Evolutionary conservation across 345 rosid species (phyloP), one percentile per base, ranked within the genome.

Genomic region (Dipteronia sinensis): DNA sequence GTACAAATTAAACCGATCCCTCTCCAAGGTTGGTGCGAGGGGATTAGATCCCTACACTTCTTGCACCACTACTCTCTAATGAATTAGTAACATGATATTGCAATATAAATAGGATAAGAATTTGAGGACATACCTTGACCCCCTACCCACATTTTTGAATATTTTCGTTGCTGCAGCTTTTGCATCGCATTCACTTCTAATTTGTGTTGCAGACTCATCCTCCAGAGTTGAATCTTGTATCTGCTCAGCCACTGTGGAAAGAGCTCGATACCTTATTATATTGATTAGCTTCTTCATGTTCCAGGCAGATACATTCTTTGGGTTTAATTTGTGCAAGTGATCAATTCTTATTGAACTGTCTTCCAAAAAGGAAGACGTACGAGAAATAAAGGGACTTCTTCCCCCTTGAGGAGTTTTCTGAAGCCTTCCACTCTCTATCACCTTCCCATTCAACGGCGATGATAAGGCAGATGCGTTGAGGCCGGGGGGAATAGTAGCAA

Each of bases 261-360:
- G 88, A 2, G 88, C 79, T 9, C 94, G 96, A 51, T 90, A 85
- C 67, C 91, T 82, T 25, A 95, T 86, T 1, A 88, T 88, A 46
- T 92, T 92, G 79, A 90, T 92, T 82, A 95, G 69, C 80, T 91
- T 84, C 83, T 93, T 95, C 99, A 95, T 95, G 68, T 89, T 95
- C 99, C 99, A 93, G n/a, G 99, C 99, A 0, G 98, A 95, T 8
- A 95, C 90, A 71, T 95, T 95, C 84, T 85, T 93, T 44, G 82
- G 84, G 38, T 92, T 93, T 83, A 93, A 84, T 77, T 88, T 89
- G 74, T 95, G 94, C 83, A 95, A 83, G 83, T 85, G 90, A 65
- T 89, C 90, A 49, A 95, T 92, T 6, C 89, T 85, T 70, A 95
- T 90, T 69, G 90, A 90, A 6, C 72, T 78, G 13, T 87, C 84